Evolutionary conservation across 2,329 filamentous ascomycete species (phyloP).

Genomic region (Monilinia polystroma): DNA sequence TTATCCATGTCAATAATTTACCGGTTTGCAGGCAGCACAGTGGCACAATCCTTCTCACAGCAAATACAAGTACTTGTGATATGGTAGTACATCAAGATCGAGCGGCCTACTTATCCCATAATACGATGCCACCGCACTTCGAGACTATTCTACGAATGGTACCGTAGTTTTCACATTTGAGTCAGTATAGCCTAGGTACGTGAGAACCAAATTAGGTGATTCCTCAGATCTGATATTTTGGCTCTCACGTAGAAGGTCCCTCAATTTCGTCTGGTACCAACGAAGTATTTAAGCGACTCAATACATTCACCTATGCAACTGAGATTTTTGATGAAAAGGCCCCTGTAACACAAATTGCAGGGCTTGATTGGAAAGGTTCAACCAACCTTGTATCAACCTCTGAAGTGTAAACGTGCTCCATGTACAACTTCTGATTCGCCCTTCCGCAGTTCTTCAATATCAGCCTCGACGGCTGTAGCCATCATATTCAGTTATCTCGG

Average conservation of each 20-base stretch:
- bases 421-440: constrained; percentile 3
- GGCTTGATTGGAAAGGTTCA: constrained; percentile 4
- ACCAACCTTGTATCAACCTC: neutral
- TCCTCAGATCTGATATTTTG: neutral
- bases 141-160: neutral
- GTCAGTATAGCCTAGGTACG: neutral
- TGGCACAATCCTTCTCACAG: neutral
- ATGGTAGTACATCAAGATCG: neutral
- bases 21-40: neutral
- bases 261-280: constrained; percentile 1
- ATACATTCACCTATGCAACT: constrained; percentile 1
- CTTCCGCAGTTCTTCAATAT: constrained; percentile 2
- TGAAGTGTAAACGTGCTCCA: constrained; percentile 14
- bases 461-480: neutral
- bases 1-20: neutral
- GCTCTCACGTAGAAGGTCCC: neutral
- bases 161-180: neutral
- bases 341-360: neutral
- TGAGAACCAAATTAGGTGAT: neutral
- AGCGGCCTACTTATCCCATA: neutral
- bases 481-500: neutral
- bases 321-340: neutral
- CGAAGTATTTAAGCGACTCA: constrained; percentile 13
- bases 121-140: neutral
- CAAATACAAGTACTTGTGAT: neutral